Percentiles rank a stretch among this genome's conserved stretches.
phyloP scores from a whole-genome alignment of 306 rosid genomes.

The Cucumis hystrix region DNA sequence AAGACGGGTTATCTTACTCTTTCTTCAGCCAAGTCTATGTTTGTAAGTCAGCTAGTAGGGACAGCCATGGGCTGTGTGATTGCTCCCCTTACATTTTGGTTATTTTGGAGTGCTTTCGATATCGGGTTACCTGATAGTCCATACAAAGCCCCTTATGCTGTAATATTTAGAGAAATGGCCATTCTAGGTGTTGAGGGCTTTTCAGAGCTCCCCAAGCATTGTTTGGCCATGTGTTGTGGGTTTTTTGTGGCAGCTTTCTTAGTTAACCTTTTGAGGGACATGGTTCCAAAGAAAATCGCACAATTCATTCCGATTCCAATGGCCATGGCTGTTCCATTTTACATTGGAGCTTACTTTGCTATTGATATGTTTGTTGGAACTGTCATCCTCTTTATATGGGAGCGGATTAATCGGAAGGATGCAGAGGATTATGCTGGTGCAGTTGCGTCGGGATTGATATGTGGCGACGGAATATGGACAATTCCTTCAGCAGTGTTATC shows the following conservation, averaged over 20 bases:
- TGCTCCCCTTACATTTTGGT: slow-evolving; percentile 96
- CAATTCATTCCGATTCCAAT: slow-evolving; percentile 80
- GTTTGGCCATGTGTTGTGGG: slow-evolving; percentile 57
- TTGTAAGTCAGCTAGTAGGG: slow-evolving; percentile 72
- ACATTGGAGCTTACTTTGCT: slow-evolving; percentile 89
- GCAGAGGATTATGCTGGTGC: slow-evolving; percentile 86
- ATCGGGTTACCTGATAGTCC: slow-evolving; percentile 86
- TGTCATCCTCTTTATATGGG: slow-evolving; percentile 70
- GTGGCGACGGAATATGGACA: slow-evolving; percentile 97
- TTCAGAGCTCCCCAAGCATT: slow-evolving; percentile 83
- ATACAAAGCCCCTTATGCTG: slow-evolving; percentile 83
- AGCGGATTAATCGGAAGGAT: slow-evolving; percentile 49
- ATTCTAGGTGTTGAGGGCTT: slow-evolving; percentile 76
- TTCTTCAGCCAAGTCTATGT: slow-evolving; percentile 92
- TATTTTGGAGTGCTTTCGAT: slow-evolving; percentile 93
- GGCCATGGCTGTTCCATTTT: slow-evolving; percentile 96
- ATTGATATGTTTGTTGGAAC: slow-evolving; percentile 85
- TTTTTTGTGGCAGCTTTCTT: slow-evolving; percentile 64
- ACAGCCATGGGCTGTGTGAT: slow-evolving; percentile 91
- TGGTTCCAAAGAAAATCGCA: slow-evolving; percentile 46
- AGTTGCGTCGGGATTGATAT: slow-evolving; percentile 89
- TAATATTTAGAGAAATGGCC: slow-evolving; percentile 88
- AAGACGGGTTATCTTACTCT: slow-evolving; percentile 92
- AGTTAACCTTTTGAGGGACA: slow-evolving; percentile 60
- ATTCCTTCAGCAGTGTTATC: slow-evolving; percentile 87